Base-by-base conservation (phyloP, 352 stramenopile genomes). In the Phytophthora tentaculata region DNA sequence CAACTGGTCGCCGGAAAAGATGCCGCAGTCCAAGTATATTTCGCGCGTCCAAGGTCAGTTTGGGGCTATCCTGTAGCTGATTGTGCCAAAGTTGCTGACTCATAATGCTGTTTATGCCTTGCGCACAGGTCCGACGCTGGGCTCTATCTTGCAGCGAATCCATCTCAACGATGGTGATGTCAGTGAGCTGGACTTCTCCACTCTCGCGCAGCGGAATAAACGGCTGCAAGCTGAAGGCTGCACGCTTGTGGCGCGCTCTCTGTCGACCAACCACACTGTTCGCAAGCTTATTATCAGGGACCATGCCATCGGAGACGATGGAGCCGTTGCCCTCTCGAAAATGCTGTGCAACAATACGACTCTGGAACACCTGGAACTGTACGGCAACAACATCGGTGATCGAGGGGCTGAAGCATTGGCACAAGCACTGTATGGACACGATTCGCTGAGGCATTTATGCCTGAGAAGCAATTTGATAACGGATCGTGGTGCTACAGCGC, bases 301-400 rank as follows among this genome's bases (percentile, higher is more conserved):
- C 56, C 86, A 94, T 62, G 69, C 68, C 13, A 91, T 94, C 14
- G 83, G 80, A 20, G 84, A 92, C 69, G 65, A 80, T 5, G 83
- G 86, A 6, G 86, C 83, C 0, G 56, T 77, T 9, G 84, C 84
- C 26, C 77, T 94, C 35, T 80, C 84, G 8, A 84, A 89, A 37
- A 91, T 91, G 84, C 64, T 92, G 48, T 84, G 83, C 49, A 74
- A 69, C 60, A 94, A 92, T 70, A 70, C 73, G 26, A 92, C 84
- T 37, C 58, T 94, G 19, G 71, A 91, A 66, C 81, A 81, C 51
- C 61, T 95, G 55, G 83, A 93, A 35, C 39, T 95, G 28, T 87
- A 80, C 43, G 77, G 82, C 47, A 94, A 94, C 68, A 69, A 74
- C 24, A 92, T 95, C 63, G 79, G 80, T 20, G 85, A 92, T 59